Percentiles rank a stretch among this genome's conserved stretches.
Conservation (phyloP, 179 eudicot genomes). For the Spergularia azorica region DNA sequence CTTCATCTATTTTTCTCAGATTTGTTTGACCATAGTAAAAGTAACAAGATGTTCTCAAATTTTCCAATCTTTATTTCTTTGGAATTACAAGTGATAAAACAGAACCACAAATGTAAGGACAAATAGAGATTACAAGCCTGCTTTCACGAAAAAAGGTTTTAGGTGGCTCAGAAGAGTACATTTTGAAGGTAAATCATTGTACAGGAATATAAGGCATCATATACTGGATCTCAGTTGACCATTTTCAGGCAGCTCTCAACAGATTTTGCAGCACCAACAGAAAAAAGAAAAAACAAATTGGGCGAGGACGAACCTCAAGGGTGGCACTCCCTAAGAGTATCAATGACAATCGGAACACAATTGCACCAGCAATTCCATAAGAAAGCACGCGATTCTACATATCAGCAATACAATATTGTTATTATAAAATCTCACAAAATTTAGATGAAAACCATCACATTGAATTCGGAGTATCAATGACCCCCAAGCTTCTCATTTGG, state of each 20-base stretch:
- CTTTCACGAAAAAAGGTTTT: not conserved
- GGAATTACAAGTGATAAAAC: not conserved
- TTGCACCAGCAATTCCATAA: conserved; percentile 90
- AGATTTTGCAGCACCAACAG: not conserved
- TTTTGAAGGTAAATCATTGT: not conserved
- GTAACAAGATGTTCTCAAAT: not conserved
- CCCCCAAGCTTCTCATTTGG: not conserved
- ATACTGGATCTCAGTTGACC: not conserved
- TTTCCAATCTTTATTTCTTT: not conserved
- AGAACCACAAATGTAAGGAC: not conserved
- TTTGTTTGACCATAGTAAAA: not conserved
- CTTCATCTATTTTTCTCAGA: not conserved
- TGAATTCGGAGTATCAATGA: not conserved
- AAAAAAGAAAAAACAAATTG: conserved; percentile 10
- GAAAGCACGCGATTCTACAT: conserved; percentile 84
- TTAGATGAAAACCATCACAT: not conserved
- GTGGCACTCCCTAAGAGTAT: conserved; percentile 95
- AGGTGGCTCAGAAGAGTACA: not conserved
- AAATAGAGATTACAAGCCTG: not conserved
- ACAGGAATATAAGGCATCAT: not conserved
- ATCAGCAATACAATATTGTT: conserved; percentile 10
- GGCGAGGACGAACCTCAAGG: conserved; percentile 62
- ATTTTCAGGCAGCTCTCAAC: not conserved
- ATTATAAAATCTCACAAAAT: conserved; percentile 16
- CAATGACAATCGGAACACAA: conserved; percentile 74